These are phyloP conservation scores for Blastomyces parvus DNA, from an alignment of 2,329 filamentous ascomycete genomes.

Conservation along the genomic window DNA sequence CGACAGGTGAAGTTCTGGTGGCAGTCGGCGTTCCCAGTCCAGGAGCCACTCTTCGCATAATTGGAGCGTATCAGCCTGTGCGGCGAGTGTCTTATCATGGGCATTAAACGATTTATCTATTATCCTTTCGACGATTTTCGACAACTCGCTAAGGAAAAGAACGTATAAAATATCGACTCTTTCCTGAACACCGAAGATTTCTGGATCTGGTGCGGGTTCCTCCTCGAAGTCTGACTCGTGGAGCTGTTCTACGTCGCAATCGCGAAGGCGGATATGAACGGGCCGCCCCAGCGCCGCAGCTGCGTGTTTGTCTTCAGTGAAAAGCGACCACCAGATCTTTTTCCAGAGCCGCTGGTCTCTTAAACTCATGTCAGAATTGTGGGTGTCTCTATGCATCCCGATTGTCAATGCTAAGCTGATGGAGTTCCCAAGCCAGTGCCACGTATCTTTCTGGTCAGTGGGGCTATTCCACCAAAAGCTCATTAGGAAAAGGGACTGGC, in stretches of 20 bases:
- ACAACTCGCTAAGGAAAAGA: conserved; percentile 1
- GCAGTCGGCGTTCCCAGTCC: conserved; percentile 2
- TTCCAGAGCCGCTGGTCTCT: conserved; percentile 7
- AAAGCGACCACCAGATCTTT: conserved; percentile 8
- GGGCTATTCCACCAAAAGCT: conserved; percentile 19
- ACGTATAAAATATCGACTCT: conserved; percentile 6
- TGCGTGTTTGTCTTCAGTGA: conserved; percentile 7
- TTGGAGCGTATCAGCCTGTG: conserved; percentile 3
- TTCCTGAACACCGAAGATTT: conserved; percentile 6
- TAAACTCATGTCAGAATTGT: conserved; percentile 6
- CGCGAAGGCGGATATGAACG: conserved; percentile 6
- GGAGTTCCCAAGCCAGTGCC: conserved; percentile 28
- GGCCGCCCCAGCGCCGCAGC: conserved; percentile 7
- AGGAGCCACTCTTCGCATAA: conserved; percentile 3
- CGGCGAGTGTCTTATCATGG: conserved; percentile 1
- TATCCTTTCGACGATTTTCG: conserved; percentile 6
- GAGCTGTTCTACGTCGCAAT: conserved; percentile 6
- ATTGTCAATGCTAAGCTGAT: conserved; percentile 8
- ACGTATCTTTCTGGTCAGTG: conserved; percentile 25
- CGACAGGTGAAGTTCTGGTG: conserved; percentile 5
- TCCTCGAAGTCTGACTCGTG: conserved; percentile 5
- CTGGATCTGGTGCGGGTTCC: conserved; percentile 1
- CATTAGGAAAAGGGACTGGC: conserved; percentile 50
- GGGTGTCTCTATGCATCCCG: conserved; percentile 5
- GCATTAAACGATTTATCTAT: conserved; percentile 8